Base-by-base conservation (phyloP, 169 alveolate species). In the Pseudocohnilembus persalinus region DNA sequence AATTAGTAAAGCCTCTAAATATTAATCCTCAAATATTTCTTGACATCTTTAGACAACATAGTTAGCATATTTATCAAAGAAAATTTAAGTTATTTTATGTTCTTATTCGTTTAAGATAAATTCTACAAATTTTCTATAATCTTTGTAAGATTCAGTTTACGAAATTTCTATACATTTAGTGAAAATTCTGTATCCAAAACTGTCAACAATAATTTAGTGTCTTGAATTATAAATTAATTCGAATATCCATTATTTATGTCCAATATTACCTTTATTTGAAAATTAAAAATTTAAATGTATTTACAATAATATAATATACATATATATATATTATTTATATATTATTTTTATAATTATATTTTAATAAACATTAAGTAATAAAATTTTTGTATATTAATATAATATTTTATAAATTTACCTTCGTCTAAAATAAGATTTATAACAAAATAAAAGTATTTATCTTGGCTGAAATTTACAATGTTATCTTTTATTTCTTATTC, bases 401-500 rank as follows among this genome's bases (percentile, higher is more conserved):
- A n/a, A n/a, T n/a, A n/a, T n/a, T n/a, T n/a, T n/a, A n/a, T n/a
- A n/a, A n/a, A n/a, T n/a, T n/a, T 77, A 77, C 82, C 82, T 32
- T 29, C 0, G 15, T 77, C 82, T 33, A 77, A 26, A 0, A 77
- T n/a, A 24, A 32, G 72, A 1, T 28, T 77, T 1, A 77, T 27
- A 32, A 77, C 31, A 33, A 77, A 77, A 72, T 77, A 72, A 33
- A 31, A 77, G 73, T 77, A 77, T n/a, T 77, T 77, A 77, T 77
- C 82, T 33, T 31, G 33, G 15, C 73, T 72, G 33, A 33, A 77
- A 11, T 77, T 72, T 77, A 31, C 29, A 0, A 77, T 77, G 29
- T n/a, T 77, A 28, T 77, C 63, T 77, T 68, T 77, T 0, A 77
- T 31, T 27, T 77, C 63, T 33, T 77, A 64, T 27, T 77, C 82